These are phyloP conservation scores for Dendrobium officinale DNA, from an alignment of 106 monocot genomes.

Conservation along the genomic window DNA sequence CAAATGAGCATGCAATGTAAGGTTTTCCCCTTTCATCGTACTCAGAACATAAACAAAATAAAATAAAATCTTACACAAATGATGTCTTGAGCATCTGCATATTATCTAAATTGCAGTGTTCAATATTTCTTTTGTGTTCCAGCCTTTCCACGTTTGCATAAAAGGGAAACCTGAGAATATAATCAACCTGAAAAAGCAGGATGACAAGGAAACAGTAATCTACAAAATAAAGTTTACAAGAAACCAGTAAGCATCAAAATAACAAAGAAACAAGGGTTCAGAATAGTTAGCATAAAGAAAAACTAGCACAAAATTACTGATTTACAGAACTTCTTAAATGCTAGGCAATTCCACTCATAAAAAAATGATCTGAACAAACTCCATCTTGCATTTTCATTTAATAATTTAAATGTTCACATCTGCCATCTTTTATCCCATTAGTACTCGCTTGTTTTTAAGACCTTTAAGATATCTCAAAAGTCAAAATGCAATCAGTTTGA, in stretches of 20 bases:
- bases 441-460: neutral
- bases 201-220: neutral
- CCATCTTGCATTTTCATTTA: neutral
- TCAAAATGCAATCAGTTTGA: neutral
- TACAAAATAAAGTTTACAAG: neutral
- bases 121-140: slow-evolving; percentile 84
- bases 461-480: neutral
- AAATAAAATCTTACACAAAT: slow-evolving; percentile 34
- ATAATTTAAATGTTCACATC: neutral
- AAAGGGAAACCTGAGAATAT: slow-evolving; percentile 56
- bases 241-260: neutral
- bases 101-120: slow-evolving; percentile 21
- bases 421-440: neutral
- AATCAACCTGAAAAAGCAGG: slow-evolving; percentile 45
- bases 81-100: slow-evolving; percentile 30
- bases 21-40: neutral
- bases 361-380: neutral
- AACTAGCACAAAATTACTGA: no score
- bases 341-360: neutral
- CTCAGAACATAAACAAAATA: neutral
- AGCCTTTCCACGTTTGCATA: slow-evolving; percentile 63
- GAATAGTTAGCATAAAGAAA: no score
- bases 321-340: neutral
- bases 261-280: no score
- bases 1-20: neutral